Evolutionary conservation across 306 rosid species (phyloP).

Genomic region (Acacia crassicarpa): DNA sequence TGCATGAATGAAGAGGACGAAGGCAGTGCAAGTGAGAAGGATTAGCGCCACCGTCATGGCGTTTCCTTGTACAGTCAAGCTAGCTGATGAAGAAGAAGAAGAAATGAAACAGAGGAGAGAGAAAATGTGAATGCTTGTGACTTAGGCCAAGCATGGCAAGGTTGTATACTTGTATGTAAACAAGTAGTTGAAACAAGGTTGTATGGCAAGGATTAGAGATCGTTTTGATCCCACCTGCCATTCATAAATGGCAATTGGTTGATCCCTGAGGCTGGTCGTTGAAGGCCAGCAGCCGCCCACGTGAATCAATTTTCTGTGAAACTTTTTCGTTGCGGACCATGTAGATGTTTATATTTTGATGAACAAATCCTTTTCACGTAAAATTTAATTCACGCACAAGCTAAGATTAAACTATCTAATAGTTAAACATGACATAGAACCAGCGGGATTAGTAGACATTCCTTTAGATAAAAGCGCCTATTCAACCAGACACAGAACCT

Average conservation of each 20-base stretch:
- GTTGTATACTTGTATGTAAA: background rate
- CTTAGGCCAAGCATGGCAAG: too few species aligned
- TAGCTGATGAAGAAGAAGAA: background rate
- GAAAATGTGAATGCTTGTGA: background rate
- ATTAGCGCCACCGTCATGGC: conserved; percentile 7
- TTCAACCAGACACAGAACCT: background rate
- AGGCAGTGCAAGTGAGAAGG: conserved; percentile 19
- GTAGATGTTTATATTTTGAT: background rate
- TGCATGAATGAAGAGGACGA: conserved; percentile 20
- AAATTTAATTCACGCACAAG: background rate
- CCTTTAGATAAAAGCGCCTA: background rate
- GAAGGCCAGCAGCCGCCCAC: background rate
- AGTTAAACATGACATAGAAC: too few species aligned
- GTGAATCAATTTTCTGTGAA: background rate
- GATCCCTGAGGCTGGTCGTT: background rate
- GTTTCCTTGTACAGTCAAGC: background rate
- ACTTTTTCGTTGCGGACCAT: background rate
- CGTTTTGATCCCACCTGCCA: background rate
- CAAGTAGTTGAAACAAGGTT: background rate
- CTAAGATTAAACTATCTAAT: background rate
- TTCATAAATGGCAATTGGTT: background rate
- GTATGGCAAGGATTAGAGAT: background rate
- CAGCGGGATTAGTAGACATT: background rate
- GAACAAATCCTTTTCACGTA: background rate
- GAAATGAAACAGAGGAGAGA: background rate